These are phyloP conservation scores for Inonotus obliquus DNA, from an alignment of 1,284 basidiomycete species.

Conservation along the genomic window DNA sequence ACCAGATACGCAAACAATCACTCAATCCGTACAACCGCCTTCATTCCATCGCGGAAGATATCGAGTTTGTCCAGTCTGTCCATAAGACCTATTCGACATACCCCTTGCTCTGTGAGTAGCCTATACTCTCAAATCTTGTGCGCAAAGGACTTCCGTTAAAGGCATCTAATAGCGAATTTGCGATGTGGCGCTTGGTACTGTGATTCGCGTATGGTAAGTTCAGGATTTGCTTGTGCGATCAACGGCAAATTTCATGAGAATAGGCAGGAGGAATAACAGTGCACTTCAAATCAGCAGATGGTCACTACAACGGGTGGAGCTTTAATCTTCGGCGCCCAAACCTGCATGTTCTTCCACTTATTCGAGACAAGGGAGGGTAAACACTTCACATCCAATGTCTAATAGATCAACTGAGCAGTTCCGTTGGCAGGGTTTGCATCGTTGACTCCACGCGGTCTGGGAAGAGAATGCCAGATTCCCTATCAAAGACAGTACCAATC, in stretches of 20 bases:
- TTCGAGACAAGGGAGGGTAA: constrained; percentile 57
- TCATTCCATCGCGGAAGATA: constrained; percentile 80
- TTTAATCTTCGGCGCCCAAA: constrained; percentile 88
- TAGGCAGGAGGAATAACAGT: constrained; percentile 45
- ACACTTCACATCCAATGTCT: constrained; percentile 20
- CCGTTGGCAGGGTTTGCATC: constrained; percentile 59
- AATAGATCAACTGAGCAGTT: neutral
- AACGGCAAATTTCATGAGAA: constrained; percentile 9
- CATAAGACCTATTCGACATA: constrained; percentile 35
- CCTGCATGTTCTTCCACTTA: constrained; percentile 67
- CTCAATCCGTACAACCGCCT: constrained; percentile 81
- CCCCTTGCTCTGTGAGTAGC: constrained; percentile 20
- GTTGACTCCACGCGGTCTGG: constrained; percentile 94
- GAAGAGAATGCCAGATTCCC: constrained; percentile 91
- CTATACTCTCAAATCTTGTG: constrained; percentile 36
- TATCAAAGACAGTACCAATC: constrained; percentile 92
- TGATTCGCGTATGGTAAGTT: constrained; percentile 57
- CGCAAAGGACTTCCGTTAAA: constrained; percentile 2
- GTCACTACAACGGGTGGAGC: constrained; percentile 83
- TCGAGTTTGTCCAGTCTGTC: constrained; percentile 62
- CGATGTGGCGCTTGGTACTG: constrained; percentile 96
- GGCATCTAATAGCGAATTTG: constrained; percentile 65
- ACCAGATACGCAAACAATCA: constrained; percentile 58
- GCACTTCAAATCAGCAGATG: constrained; percentile 98
- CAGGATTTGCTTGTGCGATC: neutral